Evolutionary conservation across 441 rosid species (phyloP), one percentile per base, ranked within the genome.

Genomic region (Daphne laureola): DNA sequence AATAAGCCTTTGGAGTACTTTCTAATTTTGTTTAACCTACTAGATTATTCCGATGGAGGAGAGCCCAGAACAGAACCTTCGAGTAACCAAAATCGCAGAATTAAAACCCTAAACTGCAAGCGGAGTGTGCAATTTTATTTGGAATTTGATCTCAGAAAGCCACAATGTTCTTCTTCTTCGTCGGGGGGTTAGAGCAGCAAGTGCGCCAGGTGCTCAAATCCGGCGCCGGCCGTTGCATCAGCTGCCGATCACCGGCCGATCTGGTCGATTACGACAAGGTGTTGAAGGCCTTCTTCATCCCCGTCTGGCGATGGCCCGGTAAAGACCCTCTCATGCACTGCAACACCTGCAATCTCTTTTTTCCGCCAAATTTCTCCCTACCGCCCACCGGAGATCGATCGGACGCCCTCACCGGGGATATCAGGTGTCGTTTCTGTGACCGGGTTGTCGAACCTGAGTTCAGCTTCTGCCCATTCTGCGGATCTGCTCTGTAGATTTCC

Each of bases 241-340:
- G 62, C 57, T 88, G 98, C 57, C 77, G 81, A 4, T 87, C 93
- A 12, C 65, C 50, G 42, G 93, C 95, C 17, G 95, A 91, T 71
- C 84, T 86, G 17, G 93, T 91, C 4, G 86, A 88, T 0, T 88
- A 76, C 78, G 93, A 91, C 36, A 88, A 86, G 51, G 93, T 86
- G 8, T 68, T 90, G 53, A 90, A 87, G 72, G 59, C 76, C 14
- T 91, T 91, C 79, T 91, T 91, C 55, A 68, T 91, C 59, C 90
- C 95, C 12, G 84, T 81, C 18, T 87, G 93, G 94, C 79, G 67
- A 59, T 83, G 96, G 89, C 91, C 89, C 0, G 94, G 74, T 0
- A 78, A 83, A 57, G 84, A 80, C 0, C 83, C 82, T 26, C 61
- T 76, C 14, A 23, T 85, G 66, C 59, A 76, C 58, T 87, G 98